These are phyloP conservation scores for Cladosporium colombiae DNA, from an alignment of 2,329 filamentous ascomycete species.

Conservation along the genomic window DNA sequence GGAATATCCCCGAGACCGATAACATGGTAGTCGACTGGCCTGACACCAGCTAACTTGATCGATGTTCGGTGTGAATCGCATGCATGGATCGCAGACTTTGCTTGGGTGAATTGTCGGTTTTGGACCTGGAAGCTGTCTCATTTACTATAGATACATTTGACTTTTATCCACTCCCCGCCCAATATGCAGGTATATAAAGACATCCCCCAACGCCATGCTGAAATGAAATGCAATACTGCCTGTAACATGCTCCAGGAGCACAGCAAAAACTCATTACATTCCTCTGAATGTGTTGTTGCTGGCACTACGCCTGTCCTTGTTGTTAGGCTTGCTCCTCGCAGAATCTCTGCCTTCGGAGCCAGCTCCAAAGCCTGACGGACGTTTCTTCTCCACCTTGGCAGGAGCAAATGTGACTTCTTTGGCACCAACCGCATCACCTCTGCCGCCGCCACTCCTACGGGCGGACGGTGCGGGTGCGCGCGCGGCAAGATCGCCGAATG, in stretches of 20 bases:
- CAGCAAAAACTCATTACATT: slow-evolving; percentile 46
- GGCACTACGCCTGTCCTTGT: slow-evolving; percentile 65
- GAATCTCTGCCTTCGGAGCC: slow-evolving; percentile 22
- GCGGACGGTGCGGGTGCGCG: slow-evolving; percentile 28
- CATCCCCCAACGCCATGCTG: slow-evolving; percentile 19
- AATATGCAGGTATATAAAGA: slow-evolving; percentile 3
- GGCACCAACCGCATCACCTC: slow-evolving; percentile 49
- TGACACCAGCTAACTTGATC: background rate
- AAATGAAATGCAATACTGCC: background rate
- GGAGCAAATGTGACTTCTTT: slow-evolving; percentile 74
- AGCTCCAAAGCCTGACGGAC: slow-evolving; percentile 19
- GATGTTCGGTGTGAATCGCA: too few species aligned
- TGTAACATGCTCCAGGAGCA: background rate
- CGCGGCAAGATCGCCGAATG: slow-evolving; percentile 59
- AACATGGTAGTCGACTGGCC: background rate
- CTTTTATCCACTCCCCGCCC: background rate
- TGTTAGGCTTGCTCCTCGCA: slow-evolving; percentile 32
- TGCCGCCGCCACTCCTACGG: slow-evolving; percentile 30
- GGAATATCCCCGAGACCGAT: too few species aligned
- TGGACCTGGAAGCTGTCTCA: background rate
- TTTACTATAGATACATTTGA: slow-evolving; percentile 2
- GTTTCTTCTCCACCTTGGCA: slow-evolving; percentile 48
- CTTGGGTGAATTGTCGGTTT: background rate
- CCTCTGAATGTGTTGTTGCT: slow-evolving; percentile 74
- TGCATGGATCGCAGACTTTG: background rate